Conservation (phyloP, 768 basidiomycete species). For the Xerocomus brunneocitrinus region DNA sequence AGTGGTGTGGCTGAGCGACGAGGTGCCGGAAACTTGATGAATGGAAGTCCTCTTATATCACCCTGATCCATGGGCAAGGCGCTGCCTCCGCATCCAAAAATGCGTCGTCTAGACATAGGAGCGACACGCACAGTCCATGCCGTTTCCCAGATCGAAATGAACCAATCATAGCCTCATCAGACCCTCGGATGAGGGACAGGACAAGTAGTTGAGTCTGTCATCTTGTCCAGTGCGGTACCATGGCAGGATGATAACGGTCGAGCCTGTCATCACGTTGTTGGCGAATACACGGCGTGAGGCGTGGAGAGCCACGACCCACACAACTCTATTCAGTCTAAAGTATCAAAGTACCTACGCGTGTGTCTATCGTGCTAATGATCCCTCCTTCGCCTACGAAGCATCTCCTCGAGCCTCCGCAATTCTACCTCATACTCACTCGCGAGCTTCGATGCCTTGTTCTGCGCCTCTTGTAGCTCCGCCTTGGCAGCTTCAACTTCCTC, state of each 20-base stretch:
- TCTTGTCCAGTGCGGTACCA: slow-evolving; percentile 1
- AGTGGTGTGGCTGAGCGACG: neutral
- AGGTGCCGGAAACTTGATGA: neutral
- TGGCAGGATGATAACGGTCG: neutral
- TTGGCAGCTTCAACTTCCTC: slow-evolving; percentile 30
- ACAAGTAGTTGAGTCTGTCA: neutral
- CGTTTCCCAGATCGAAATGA: slow-evolving; percentile 15
- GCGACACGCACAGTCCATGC: slow-evolving; percentile 17
- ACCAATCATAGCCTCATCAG: slow-evolving; percentile 14
- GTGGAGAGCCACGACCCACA: neutral
- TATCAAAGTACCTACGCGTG: too few species aligned
- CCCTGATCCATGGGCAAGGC: slow-evolving; percentile 4
- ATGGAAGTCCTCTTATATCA: slow-evolving; percentile 14
- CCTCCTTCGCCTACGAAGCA: slow-evolving; percentile 15
- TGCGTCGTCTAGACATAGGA: slow-evolving; percentile 5
- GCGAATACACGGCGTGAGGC: neutral
- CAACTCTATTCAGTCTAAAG: neutral
- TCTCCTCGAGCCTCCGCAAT: slow-evolving; percentile 23
- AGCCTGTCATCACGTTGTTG: neutral
- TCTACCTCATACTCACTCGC: slow-evolving; percentile 26
- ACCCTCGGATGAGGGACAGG: slow-evolving; percentile 1
- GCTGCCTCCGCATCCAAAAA: slow-evolving; percentile 6
- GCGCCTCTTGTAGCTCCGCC: slow-evolving; percentile 19
- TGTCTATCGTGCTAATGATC: neutral
- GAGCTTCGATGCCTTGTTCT: slow-evolving; percentile 22